Base-by-base conservation (phyloP, 768 basidiomycete genomes). In the Kwoniella dendrophila region DNA sequence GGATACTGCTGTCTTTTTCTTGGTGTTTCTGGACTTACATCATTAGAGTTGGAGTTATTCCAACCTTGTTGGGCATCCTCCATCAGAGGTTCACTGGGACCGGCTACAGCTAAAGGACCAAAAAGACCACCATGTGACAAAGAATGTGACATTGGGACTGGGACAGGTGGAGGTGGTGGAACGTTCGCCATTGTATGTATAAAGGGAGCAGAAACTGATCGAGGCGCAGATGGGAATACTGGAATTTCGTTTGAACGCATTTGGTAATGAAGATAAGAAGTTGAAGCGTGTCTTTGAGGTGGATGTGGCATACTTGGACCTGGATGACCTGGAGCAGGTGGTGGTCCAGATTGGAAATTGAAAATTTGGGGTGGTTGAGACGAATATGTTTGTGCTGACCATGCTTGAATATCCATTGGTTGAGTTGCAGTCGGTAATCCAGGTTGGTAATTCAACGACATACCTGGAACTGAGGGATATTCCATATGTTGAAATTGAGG, bases 1-100 rank as follows among this genome's bases (percentile, higher is more conserved):
- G 73, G 71, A 51, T 63, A 70, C 4, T 41, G 45, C 30, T 62
- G 56, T 48, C 69, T 50, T 38, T 68, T 71, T 27, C 64, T 57
- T 20, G 68, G 65, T 7, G 65, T 67, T 34, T 67, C 60, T 8
- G 65, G 56, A 48, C 49, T 50, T 18, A 57, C 55, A n/a, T n/a
- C n/a, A n/a, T n/a, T n/a, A 16, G 60, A 32, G 16, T 29, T 44
- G n/a, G 60, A 62, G 4, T 29, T 16, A 8, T 3, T 62, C 60
- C 60, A 62, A 2, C 59, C 51, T 56, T 45, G 59, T 26, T 33
- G 34, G 20, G 16, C 49, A 36, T 30, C 36, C 6, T 49, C 33
- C 22, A 24, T 43, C 18, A 30, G 11, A 7, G 41, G 51, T 14
- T 55, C 52, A 16, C 38, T 56, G 11, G 48, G 50, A 3, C 30